Percentiles rank a stretch among this genome's conserved stretches.
Conservation (phyloP, 2,329 filamentous ascomycete genomes). For the Diplocarpon rosae region DNA sequence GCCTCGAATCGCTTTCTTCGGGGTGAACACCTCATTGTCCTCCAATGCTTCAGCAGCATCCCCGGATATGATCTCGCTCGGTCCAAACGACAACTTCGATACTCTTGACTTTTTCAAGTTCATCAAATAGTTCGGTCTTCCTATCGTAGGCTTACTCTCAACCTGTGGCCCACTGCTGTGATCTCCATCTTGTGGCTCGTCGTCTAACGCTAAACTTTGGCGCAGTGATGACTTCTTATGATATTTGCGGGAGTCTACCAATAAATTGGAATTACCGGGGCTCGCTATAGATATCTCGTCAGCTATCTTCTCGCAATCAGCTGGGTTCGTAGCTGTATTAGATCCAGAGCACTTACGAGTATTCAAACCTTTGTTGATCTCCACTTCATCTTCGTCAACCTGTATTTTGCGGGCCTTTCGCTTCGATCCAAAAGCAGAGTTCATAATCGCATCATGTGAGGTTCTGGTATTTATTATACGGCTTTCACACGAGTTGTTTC, state of each 20-base stretch:
- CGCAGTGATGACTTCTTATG: conserved; percentile 48
- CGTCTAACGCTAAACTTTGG: conserved; percentile 39
- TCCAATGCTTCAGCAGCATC: conserved; percentile 41
- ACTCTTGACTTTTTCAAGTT: conserved; percentile 55
- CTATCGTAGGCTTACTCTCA: conserved; percentile 32
- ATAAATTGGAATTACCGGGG: conserved; percentile 4
- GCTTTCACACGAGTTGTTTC: neutral
- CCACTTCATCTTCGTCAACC: conserved; percentile 56
- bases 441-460: conserved; percentile 16
- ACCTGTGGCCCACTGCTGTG: conserved; percentile 7
- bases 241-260: conserved; percentile 39
- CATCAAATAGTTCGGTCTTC: conserved; percentile 38
- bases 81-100: conserved; percentile 68
- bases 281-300: conserved; percentile 16
- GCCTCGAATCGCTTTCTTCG: conserved; percentile 52
- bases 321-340: conserved; percentile 14
- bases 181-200: conserved; percentile 23
- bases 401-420: conserved; percentile 70
- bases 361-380: conserved; percentile 27
- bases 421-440: conserved; percentile 38
- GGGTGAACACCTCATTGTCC: conserved; percentile 43
- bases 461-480: too few species aligned
- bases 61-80: conserved; percentile 41
- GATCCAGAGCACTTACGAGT: conserved; percentile 19
- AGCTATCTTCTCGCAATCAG: conserved; percentile 24